Conservation (phyloP, 192 early-diverging fungal species). For the Geosiphon pyriformis region DNA sequence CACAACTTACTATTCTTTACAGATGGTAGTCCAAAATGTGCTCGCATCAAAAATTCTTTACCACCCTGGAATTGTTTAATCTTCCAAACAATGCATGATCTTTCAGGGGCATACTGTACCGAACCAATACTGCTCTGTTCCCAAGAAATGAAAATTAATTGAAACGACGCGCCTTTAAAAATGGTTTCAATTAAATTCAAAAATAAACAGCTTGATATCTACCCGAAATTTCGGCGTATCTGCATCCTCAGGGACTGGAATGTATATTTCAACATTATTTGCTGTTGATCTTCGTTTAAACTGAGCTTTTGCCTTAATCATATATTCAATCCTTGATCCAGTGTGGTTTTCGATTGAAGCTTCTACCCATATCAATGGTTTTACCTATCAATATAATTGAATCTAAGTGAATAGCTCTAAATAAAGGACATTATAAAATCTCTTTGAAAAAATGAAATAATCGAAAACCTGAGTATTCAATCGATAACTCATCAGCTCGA, state of each 20-base stretch:
- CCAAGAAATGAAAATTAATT: background rate
- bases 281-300: constrained; percentile 97
- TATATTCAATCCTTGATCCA: constrained; percentile 90
- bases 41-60: constrained; percentile 90
- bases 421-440: no score
- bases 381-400: constrained; percentile 36
- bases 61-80: constrained; percentile 98
- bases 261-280: constrained; percentile 95
- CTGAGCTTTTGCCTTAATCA: constrained; percentile 95
- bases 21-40: constrained; percentile 80
- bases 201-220: no score
- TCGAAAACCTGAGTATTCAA: constrained; percentile 61
- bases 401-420: no score
- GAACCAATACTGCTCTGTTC: constrained; percentile 74
- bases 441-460: no score
- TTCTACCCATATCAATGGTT: constrained; percentile 83
- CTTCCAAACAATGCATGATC: constrained; percentile 93
- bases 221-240: constrained; percentile 96
- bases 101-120: constrained; percentile 91
- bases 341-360: constrained; percentile 81
- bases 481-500: constrained; percentile 88
- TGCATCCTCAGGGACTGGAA: constrained; percentile 97
- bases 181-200: no score
- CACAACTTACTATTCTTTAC: constrained; percentile 66
- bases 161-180: background rate